These are phyloP conservation scores for Bipolaris sorokiniana DNA, from an alignment of 2,329 filamentous ascomycete species.

Conservation along the genomic window DNA sequence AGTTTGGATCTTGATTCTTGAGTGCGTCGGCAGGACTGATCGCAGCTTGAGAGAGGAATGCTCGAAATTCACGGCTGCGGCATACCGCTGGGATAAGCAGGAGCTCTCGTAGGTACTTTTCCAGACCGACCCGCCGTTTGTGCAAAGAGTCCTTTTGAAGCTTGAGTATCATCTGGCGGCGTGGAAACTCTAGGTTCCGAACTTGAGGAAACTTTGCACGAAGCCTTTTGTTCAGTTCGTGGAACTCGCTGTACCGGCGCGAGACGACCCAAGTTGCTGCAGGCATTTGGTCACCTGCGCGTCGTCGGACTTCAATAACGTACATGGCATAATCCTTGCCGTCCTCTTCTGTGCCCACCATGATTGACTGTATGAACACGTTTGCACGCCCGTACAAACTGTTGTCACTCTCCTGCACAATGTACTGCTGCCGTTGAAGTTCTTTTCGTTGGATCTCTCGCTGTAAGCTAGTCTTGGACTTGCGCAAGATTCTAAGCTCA, in stretches of 20 bases:
- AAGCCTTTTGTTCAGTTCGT: constrained; percentile 89
- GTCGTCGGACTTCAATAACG: constrained; percentile 86
- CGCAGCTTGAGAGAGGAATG: constrained; percentile 87
- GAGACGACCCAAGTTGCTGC: constrained; percentile 93
- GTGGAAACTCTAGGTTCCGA: constrained; percentile 86
- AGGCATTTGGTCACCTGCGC: constrained; percentile 93
- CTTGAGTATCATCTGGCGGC: constrained; percentile 92
- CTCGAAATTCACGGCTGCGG: constrained; percentile 86
- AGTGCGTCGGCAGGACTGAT: constrained; percentile 72
- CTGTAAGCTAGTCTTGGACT: constrained; percentile 91
- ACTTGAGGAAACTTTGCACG: constrained; percentile 86
- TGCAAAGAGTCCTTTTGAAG: constrained; percentile 94
- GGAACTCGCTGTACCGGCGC: constrained; percentile 95
- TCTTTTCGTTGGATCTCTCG: constrained; percentile 93
- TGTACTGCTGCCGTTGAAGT: constrained; percentile 94
- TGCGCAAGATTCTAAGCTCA: constrained; percentile 87
- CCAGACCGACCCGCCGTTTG: constrained; percentile 81
- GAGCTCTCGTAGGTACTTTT: constrained; percentile 80
- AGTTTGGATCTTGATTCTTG: constrained; percentile 63
- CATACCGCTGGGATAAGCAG: constrained; percentile 91
- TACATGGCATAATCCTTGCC: constrained; percentile 94
- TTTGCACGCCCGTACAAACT: constrained; percentile 91
- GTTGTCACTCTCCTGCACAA: constrained; percentile 97
- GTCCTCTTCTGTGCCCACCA: constrained; percentile 89
- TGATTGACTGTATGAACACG: constrained; percentile 88